Evolutionary conservation across 257 asterid genomes (phyloP).

Genomic region (Haberlea rhodopensis): DNA sequence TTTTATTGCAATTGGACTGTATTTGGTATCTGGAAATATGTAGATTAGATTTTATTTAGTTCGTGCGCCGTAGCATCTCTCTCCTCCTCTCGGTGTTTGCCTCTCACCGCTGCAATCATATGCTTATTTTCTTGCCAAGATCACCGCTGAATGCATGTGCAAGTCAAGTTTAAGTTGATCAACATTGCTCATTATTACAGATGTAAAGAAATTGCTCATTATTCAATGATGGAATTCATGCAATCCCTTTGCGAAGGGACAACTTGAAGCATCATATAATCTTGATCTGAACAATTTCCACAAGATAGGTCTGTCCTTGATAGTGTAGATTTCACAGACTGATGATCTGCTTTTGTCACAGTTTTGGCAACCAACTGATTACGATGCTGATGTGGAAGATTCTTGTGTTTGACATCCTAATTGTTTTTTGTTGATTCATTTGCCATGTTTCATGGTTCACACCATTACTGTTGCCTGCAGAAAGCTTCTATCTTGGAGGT

Average conservation of each 20-base stretch:
- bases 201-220: too few species aligned
- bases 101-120: too few species aligned
- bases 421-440: not conserved
- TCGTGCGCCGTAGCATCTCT: not conserved
- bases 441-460: slow-evolving; percentile 19
- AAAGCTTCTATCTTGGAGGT: slow-evolving; percentile 21
- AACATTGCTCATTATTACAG: too few species aligned
- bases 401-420: not conserved
- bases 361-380: too few species aligned
- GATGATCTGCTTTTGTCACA: too few species aligned
- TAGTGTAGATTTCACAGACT: not conserved
- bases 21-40: not conserved
- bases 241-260: not conserved
- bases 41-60: not conserved
- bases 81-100: too few species aligned
- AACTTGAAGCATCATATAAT: not conserved
- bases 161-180: slow-evolving; percentile 3
- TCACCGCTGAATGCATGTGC: too few species aligned
- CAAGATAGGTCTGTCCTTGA: not conserved
- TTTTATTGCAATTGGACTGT: not conserved
- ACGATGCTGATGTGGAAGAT: slow-evolving; percentile 1
- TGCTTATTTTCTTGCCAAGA: too few species aligned
- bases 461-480: slow-evolving; percentile 11
- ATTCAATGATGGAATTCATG: slow-evolving; percentile 1
- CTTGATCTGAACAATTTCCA: slow-evolving; percentile 2